Percentiles rank a stretch among this genome's conserved stretches.
These are phyloP conservation scores for Lachnellula suecica DNA, from an alignment of 2,329 filamentous ascomycete species.

Conservation along the genomic window DNA sequence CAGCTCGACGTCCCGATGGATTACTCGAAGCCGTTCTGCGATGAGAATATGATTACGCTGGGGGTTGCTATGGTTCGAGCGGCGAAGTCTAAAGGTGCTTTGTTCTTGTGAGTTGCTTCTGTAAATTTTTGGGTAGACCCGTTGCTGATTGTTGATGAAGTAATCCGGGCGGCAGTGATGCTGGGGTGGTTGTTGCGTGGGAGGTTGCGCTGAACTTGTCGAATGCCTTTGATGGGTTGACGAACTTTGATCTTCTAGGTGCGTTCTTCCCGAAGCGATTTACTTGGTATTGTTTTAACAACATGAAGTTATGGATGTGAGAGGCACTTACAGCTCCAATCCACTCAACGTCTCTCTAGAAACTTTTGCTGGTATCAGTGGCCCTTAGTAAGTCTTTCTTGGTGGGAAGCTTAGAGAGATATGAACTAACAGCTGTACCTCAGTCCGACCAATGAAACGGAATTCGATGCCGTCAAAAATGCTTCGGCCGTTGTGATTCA, in stretches of 20 bases:
- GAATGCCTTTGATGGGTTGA: slow-evolving; percentile 7
- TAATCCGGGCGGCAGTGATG: slow-evolving; percentile 15
- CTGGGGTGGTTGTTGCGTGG: slow-evolving; percentile 14
- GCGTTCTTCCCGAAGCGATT: not conserved
- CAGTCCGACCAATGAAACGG: slow-evolving; percentile 8
- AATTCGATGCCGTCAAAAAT: slow-evolving; percentile 3
- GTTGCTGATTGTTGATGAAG: not conserved
- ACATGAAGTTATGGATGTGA: slow-evolving; percentile 14
- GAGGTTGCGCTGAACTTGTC: slow-evolving; percentile 10
- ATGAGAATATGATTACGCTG: slow-evolving; percentile 13
- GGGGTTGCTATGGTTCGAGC: slow-evolving; percentile 13
- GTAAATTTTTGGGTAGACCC: not conserved
- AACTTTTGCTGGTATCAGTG: not conserved
- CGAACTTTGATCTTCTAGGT: slow-evolving; percentile 12
- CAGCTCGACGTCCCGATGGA: slow-evolving; percentile 19
- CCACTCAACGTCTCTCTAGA: slow-evolving; percentile 12
- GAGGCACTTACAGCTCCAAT: slow-evolving; percentile 17
- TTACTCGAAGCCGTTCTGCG: slow-evolving; percentile 10
- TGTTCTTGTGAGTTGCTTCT: slow-evolving; percentile 11
- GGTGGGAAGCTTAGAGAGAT: too few species aligned
- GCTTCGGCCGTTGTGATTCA: slow-evolving; percentile 9
- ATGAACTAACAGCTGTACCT: too few species aligned
- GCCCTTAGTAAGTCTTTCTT: not conserved
- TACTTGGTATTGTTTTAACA: not conserved
- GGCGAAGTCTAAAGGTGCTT: slow-evolving; percentile 6